Evolutionary conservation across 371 early-diverging fungal species (phyloP), one percentile per base, ranked within the genome.

Genomic region (Rhizomucor miehei): DNA sequence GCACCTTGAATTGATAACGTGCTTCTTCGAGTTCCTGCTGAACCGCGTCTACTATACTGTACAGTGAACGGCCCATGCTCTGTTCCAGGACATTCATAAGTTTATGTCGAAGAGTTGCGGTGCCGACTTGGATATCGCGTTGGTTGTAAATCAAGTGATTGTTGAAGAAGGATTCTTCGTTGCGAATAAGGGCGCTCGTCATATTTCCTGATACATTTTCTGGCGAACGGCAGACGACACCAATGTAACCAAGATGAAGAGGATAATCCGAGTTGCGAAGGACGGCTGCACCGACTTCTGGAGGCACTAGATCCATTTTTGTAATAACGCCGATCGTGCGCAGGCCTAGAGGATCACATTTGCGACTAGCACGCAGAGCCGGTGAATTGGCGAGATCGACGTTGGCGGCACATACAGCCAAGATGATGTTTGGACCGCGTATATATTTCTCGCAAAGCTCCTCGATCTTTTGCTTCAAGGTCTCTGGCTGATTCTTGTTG

Each of bases 351-450:
- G 99, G 99, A 71, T 99, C 99, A 43, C 87, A 91, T 64, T 90
- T 89, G 23, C 93, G 88, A 51, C 91, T 88, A 13, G 98, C 93
- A 53, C 92, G 85, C 10, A 99, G 74, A 0, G 99, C 98, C 64
- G 99, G 99, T 6, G 98, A 96, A 66, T 98, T 99, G 53, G 99
- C 98, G 39, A 99, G 75, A 78, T 99, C 99, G 5, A 98, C 97
- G 75, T 96, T 98, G 11, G 99, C 99, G 5, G 96, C 91, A 56
- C 96, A 94, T 0, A 99, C 95, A 11, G 99, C 99, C 51, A 99
- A 79, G 51, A 99, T 93, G 36, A 99, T 93, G 69, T 97, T 98
- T 43, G 92, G 92, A 44, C 91, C 90, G 53, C 80, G 75, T 56
- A 97, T 91, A 60, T 99, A 99, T 58, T 88, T 81, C 63, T 95